phyloP scores from a whole-genome alignment of 768 basidiomycete species.

The Kockovaella imperatae region DNA sequence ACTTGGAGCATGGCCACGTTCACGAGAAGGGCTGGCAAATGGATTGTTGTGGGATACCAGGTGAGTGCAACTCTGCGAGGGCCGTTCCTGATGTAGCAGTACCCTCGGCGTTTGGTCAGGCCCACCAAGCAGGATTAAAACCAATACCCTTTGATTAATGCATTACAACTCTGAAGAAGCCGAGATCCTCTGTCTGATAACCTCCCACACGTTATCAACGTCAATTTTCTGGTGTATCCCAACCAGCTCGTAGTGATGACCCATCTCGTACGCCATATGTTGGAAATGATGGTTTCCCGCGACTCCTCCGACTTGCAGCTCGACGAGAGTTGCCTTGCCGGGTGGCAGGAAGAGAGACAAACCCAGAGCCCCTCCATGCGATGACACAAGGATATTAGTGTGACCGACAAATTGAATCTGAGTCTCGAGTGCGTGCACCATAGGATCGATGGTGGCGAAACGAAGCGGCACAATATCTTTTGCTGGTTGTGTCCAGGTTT shows the following conservation, averaged over 20 bases:
- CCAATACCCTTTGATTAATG: constrained; percentile 42
- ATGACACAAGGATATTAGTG: constrained; percentile 27
- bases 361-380: constrained; percentile 39
- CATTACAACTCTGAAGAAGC: constrained; percentile 2
- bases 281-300: constrained; percentile 33
- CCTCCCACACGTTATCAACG: constrained; percentile 31
- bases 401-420: constrained; percentile 41
- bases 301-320: constrained; percentile 28
- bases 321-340: constrained; percentile 24
- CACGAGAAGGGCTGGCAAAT: constrained; percentile 41
- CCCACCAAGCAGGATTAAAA: constrained; percentile 36
- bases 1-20: constrained; percentile 33
- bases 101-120: constrained; percentile 40
- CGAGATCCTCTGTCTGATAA: constrained; percentile 8
- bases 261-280: constrained; percentile 37
- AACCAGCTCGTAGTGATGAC: constrained; percentile 25
- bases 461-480: constrained; percentile 16
- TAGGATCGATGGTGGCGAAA: constrained; percentile 37
- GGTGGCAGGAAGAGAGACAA: constrained; percentile 37
- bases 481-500: constrained; percentile 18
- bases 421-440: constrained; percentile 37
- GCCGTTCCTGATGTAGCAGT: constrained; percentile 17
- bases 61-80: constrained; percentile 16
- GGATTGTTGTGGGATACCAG: constrained; percentile 45
- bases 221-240: constrained; percentile 21